Evolutionary conservation across 768 basidiomycete species (phyloP), one percentile per base, ranked within the genome.

Genomic region (Mycena alexandri): DNA sequence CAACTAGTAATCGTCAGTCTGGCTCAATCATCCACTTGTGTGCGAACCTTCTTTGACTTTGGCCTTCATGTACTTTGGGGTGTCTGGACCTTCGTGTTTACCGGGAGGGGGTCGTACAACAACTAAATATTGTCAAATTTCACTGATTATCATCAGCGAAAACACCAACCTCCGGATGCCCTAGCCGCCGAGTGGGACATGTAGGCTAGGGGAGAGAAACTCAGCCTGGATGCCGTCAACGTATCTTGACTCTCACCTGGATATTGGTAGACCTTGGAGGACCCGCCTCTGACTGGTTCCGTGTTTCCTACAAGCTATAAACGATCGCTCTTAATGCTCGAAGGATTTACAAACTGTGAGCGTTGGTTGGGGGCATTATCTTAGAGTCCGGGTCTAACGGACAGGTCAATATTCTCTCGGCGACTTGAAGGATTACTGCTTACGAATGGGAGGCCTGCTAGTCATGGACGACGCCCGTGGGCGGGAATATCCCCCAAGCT

Each of bases 61-160:
- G 14, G 70, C 70, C 59, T 71, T 65, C 70, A 71, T 71, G 22
- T 71, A 71, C 46, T 68, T 71, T 2, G 70, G 70, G 1, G 70
- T 71, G 14, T 71, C 51, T 3, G 66, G 66, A 34, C 70, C 70
- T 53, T 60, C 52, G 34, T 71, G 70, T 33, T 68, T 71, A 41
- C 66, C 66, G 13, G 56, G 24, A 11, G 56, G 48, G 16, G 21
- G 44, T 11, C 46, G 52, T 51, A 53, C 38, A 46, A 38, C 44
- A 41, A 51, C 61, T 63, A 54, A 14, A 34, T 9, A 19, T n/a
- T 50, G 3, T 70, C 19, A 65, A 19, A 54, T 53, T 54, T 17
- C 34, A 12, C 36, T 42, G 14, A 36, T 33, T 50, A 12, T 11
- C 14, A 17, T 44, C 5, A 14, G 21, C 34, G 12, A 51, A 14